phyloP scores from a whole-genome alignment of 192 early-diverging fungal species.

The Mortierella claussenii region DNA sequence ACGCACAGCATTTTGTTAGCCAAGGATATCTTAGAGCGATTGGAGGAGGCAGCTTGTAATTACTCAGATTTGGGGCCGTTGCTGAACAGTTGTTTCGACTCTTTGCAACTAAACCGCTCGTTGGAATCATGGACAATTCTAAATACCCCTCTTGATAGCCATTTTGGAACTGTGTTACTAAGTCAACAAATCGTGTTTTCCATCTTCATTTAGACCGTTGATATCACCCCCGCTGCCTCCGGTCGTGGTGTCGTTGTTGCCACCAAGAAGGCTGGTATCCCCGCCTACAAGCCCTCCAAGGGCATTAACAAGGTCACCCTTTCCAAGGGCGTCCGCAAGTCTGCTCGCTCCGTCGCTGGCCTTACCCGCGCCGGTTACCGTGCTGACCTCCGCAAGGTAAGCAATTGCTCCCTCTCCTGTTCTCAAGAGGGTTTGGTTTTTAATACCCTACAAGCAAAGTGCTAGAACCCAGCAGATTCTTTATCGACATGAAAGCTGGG shows the following conservation, averaged over 20 bases:
- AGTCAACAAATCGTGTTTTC: no score
- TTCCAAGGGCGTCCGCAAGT: constrained; percentile 68
- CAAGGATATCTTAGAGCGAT: no score
- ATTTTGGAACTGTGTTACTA: no score
- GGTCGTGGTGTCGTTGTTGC: constrained; percentile 73
- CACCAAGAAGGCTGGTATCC: constrained; percentile 65
- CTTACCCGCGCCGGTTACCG: constrained; percentile 71
- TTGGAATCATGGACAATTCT: no score
- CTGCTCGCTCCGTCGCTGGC: constrained; percentile 71
- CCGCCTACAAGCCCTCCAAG: constrained; percentile 67
- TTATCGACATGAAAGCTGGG: constrained; percentile 55
- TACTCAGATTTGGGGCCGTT: no score
- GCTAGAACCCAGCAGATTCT: constrained; percentile 59
- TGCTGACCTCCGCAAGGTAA: constrained; percentile 75
- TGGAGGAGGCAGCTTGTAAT: no score
- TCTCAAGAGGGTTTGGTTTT: not conserved
- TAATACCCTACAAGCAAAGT: constrained; percentile 25
- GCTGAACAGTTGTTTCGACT: no score
- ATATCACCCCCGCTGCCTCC: constrained; percentile 60
- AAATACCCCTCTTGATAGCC: no score
- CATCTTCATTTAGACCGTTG: constrained; percentile 76
- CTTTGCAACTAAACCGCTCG: no score
- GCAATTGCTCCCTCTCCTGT: not conserved
- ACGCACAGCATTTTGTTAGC: no score
- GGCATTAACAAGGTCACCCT: constrained; percentile 62